Evolutionary conservation across 2,329 filamentous ascomycete species (phyloP).

Genomic region (Colletotrichum magnum): DNA sequence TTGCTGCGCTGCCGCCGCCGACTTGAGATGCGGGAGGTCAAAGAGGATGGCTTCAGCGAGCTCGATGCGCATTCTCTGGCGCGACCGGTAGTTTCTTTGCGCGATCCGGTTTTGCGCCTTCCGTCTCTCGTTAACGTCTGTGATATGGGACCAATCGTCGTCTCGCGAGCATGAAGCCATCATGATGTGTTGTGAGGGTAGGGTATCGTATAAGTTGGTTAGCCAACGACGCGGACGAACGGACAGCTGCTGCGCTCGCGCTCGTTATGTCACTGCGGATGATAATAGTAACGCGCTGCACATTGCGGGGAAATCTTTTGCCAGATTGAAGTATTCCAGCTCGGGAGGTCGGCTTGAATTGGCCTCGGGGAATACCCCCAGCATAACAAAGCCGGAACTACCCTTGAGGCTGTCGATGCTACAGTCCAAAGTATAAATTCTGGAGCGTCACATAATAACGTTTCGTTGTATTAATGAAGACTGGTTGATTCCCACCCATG

Average conservation of each 20-base stretch:
- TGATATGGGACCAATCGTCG: slow-evolving; percentile 52
- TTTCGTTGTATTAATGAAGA: slow-evolving; percentile 8
- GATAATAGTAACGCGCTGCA: neutral
- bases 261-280: neutral
- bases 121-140: slow-evolving; percentile 42
- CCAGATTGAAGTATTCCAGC: neutral
- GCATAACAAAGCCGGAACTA: neutral
- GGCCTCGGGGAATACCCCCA: neutral
- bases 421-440: slow-evolving; percentile 13
- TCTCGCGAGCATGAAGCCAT: slow-evolving; percentile 13
- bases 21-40: slow-evolving; percentile 15
- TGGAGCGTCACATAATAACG: slow-evolving; percentile 24
- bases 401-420: slow-evolving; percentile 16
- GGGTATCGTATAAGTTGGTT: neutral
- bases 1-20: slow-evolving; percentile 8
- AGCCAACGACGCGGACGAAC: neutral
- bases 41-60: slow-evolving; percentile 19
- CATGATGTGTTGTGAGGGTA: neutral
- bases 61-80: slow-evolving; percentile 22
- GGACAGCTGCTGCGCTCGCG: neutral
- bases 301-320: neutral
- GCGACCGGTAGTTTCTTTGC: slow-evolving; percentile 29
- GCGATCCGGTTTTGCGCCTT: slow-evolving; percentile 29
- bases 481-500: neutral
- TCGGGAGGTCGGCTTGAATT: neutral